A percentile compares a stretch with the other conserved stretches of the same genome.
Evolutionary conservation across 1,284 basidiomycete genomes (phyloP).

Genomic region (Heterobasidion occidentale): DNA sequence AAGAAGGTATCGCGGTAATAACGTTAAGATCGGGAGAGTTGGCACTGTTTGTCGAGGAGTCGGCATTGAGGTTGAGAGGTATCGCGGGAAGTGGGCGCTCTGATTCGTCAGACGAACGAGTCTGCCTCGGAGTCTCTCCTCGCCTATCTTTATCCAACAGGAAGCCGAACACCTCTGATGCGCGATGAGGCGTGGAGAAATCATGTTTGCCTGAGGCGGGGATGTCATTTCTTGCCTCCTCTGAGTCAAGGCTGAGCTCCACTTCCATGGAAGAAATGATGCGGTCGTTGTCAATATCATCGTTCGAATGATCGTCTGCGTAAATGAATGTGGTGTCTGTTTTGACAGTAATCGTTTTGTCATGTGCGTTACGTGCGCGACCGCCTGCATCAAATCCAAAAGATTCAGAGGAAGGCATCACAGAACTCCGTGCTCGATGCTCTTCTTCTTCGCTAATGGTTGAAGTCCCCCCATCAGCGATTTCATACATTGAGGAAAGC

Average conservation of each 20-base stretch:
- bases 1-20: not conserved
- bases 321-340: conserved; percentile 31
- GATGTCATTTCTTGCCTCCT: conserved; percentile 16
- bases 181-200: conserved; percentile 9
- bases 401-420: conserved; percentile 18
- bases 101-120: not conserved
- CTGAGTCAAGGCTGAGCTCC: conserved; percentile 46
- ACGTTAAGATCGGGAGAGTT: not conserved
- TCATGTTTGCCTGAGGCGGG: conserved; percentile 1
- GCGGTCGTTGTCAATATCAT: conserved; percentile 30
- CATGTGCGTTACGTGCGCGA: conserved; percentile 19
- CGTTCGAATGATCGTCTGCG: conserved; percentile 35
- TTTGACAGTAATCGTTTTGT: conserved; percentile 9
- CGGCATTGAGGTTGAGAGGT: not conserved
- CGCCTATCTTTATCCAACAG: conserved; percentile 11
- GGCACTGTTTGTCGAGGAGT: conserved; percentile 5
- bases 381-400: conserved; percentile 20
- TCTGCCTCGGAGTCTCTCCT: not conserved
- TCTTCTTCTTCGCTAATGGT: conserved; percentile 11
- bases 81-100: not conserved
- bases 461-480: too few species aligned
- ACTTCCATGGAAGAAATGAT: conserved; percentile 67
- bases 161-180: conserved; percentile 15
- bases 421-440: conserved; percentile 10
- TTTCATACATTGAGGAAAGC: not conserved